These are phyloP conservation scores for Saposhnikovia divaricata DNA, from an alignment of 129 eudicot species.

Conservation along the genomic window DNA sequence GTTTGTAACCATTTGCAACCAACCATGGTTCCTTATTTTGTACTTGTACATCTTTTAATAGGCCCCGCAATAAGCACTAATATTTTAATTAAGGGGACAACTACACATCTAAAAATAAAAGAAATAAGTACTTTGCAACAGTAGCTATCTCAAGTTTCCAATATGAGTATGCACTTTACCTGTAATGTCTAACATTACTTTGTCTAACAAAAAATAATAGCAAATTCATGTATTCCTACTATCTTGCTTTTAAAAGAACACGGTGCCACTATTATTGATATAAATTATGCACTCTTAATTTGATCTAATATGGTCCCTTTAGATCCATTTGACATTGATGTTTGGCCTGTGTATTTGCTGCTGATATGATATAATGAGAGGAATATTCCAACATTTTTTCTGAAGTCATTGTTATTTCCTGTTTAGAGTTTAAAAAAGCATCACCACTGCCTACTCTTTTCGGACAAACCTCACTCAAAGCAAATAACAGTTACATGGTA, in stretches of 20 bases:
- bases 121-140: not conserved
- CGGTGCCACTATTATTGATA: not conserved
- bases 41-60: no score
- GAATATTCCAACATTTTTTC: not conserved
- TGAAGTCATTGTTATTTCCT: not conserved
- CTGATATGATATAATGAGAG: conserved; percentile 1
- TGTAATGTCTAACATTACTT: not conserved
- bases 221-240: not conserved
- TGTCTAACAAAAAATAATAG: not conserved
- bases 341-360: not conserved
- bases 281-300: not conserved
- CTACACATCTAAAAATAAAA: no score
- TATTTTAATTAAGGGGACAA: no score
- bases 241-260: not conserved
- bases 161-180: not conserved
- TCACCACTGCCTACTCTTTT: not conserved
- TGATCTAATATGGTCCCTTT: not conserved
- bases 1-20: no score
- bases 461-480: not conserved
- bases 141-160: not conserved
- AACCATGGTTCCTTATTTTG: no score
- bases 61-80: no score
- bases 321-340: not conserved
- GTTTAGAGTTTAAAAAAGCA: not conserved
- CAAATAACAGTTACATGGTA: not conserved